phyloP scores from a whole-genome alignment of 345 rosid genomes.

The Cochlearia excelsa region DNA sequence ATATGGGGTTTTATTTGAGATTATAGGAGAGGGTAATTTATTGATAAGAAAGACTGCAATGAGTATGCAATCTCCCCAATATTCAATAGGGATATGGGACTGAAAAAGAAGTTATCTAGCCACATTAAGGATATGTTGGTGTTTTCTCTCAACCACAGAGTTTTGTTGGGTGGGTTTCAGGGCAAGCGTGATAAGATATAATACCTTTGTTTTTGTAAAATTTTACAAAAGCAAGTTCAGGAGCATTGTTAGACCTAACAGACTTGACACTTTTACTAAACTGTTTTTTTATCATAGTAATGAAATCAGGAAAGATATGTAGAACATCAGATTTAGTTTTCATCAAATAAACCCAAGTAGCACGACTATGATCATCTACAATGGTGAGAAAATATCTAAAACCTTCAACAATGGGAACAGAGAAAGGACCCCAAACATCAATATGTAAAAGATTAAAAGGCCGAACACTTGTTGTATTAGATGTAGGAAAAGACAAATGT shows the following conservation, averaged over 20 bases:
- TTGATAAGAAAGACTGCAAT: background rate
- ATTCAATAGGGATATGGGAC: background rate
- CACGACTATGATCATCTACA: background rate
- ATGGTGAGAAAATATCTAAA: background rate
- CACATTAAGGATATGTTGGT: background rate
- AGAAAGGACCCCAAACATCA: background rate
- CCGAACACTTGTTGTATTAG: background rate
- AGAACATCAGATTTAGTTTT: too few species aligned
- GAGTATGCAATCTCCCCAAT: background rate
- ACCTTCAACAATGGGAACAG: background rate
- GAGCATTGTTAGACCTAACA: too few species aligned
- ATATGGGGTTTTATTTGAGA: background rate
- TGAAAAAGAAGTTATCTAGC: background rate
- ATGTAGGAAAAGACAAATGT: background rate
- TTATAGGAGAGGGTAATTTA: background rate
- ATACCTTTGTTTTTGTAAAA: background rate
- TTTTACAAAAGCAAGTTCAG: background rate
- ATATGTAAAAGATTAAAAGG: background rate
- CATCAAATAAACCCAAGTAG: background rate
- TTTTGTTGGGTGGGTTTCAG: background rate
- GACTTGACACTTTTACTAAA: too few species aligned
- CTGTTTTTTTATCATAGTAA: too few species aligned
- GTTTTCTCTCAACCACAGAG: background rate
- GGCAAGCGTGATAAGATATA: background rate
- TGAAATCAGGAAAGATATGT: too few species aligned